Conservation (phyloP, 2,329 filamentous ascomycete genomes). For the Colletotrichum navitas region DNA sequence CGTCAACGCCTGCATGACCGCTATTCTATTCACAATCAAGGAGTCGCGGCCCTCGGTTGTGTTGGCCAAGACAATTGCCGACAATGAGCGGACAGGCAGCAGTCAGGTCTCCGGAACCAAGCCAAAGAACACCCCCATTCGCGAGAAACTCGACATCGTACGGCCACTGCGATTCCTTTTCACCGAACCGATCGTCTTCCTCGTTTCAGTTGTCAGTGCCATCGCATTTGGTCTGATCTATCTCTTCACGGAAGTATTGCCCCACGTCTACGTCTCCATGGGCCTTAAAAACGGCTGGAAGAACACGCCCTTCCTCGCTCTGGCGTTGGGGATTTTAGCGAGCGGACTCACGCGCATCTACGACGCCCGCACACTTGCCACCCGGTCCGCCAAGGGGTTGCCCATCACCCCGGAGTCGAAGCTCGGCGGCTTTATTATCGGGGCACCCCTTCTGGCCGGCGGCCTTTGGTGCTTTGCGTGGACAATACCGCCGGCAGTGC, state of each 20-base stretch:
- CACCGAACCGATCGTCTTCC: constrained; percentile 30
- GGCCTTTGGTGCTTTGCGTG: constrained; percentile 61
- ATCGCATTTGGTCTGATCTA: constrained; percentile 27
- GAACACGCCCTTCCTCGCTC: constrained; percentile 20
- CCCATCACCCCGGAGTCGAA: constrained; percentile 40
- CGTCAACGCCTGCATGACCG: background rate
- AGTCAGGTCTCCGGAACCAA: background rate
- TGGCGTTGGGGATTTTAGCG: constrained; percentile 11
- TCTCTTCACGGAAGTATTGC: constrained; percentile 27
- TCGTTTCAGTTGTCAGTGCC: constrained; percentile 17
- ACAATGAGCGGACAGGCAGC: background rate
- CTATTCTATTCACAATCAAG: constrained; percentile 6
- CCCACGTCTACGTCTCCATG: constrained; percentile 2
- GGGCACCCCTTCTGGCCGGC: constrained; percentile 55
- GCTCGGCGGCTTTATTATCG: constrained; percentile 54
- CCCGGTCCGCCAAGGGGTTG: constrained; percentile 9
- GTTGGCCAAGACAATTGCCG: background rate
- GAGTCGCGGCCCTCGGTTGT: constrained; percentile 32
- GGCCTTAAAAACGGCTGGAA: constrained; percentile 12
- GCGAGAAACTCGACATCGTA: constrained; percentile 24
- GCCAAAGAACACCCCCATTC: background rate
- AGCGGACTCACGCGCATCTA: constrained; percentile 20
- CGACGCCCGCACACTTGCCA: background rate
- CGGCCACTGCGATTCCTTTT: constrained; percentile 20
- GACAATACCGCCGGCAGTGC: constrained; percentile 58